Evolutionary conservation across 768 basidiomycete genomes (phyloP).

Genomic region (Lentinula detonsa): DNA sequence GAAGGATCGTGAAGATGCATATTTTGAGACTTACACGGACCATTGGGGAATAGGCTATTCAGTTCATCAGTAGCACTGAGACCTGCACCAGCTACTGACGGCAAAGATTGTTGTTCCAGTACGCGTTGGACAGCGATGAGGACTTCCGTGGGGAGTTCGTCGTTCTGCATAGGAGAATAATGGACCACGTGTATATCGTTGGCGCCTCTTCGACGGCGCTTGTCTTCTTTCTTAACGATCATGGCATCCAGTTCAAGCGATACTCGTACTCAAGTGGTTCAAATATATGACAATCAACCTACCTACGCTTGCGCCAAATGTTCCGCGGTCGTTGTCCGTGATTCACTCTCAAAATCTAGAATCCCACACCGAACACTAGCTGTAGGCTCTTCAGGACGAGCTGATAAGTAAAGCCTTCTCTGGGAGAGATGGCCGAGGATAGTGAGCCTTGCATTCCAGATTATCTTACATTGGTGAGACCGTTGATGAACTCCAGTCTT

Average conservation of each 20-base stretch:
- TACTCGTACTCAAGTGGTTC: conserved; percentile 51
- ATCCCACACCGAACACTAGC: neutral
- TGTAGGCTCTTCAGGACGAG: conserved; percentile 75
- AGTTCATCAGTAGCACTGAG: conserved; percentile 53
- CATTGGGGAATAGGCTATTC: conserved; percentile 76
- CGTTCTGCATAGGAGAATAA: conserved; percentile 27
- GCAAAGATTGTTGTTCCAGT: conserved; percentile 38
- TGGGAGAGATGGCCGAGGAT: conserved; percentile 77
- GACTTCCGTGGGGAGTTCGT: conserved; percentile 61
- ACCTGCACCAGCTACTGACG: conserved; percentile 53
- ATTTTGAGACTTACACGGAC: conserved; percentile 29
- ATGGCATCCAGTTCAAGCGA: conserved; percentile 26
- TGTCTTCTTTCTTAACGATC: neutral
- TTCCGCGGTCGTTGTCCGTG: conserved; percentile 61
- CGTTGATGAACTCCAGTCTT: conserved; percentile 35
- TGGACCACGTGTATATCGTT: neutral
- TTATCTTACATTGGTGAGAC: neutral
- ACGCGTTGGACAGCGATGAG: conserved; percentile 67
- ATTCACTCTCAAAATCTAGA: neutral
- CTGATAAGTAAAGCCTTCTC: conserved; percentile 82
- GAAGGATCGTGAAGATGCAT: neutral
- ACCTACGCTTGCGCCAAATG: conserved; percentile 65
- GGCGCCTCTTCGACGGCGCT: neutral
- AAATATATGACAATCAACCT: conserved; percentile 61
- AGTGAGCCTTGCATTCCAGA: conserved; percentile 38